Evolutionary conservation across 495 filamentous ascomycete genomes (phyloP), one percentile per base, ranked within the genome.

Genomic region (Lasiosphaeris hirsuta): DNA sequence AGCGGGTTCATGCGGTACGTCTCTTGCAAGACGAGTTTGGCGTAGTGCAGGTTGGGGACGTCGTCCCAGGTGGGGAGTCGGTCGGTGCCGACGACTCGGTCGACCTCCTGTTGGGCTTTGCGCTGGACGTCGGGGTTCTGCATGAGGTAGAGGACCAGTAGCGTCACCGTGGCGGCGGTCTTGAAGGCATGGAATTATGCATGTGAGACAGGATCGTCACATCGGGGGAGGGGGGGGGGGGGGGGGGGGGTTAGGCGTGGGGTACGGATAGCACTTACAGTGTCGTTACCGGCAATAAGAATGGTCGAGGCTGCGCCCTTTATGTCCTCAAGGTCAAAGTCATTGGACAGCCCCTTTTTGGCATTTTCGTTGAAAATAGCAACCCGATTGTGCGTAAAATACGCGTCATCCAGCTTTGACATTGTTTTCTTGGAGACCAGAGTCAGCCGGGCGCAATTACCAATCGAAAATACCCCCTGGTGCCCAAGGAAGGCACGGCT

Each of bases 1-100:
- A 85, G 72, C 8, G 84, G 84, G 41, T 80, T 73, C 81, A 85
- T 86, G 50, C 85, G 74, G 42, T 86, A 77, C 15, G 74, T 78
- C 63, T 88, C 85, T 43, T 84, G 81, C 15, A 84, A 74, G 5
- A 84, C 59, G 7, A 75, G 72, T 52, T 61, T 59, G 11, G 73
- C 71, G 63, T 86, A 86, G 1, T 75, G 79, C 3, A 87, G 69
- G 34, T 75, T 68, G 2, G 67, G 65, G 36, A 78, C 66, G 59
- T 86, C 83, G 7, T 70, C 66, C 63, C 78, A 81, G 17, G 63
- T 73, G 0, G 84, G 84, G 5, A 79, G 69, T 0, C 78, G 68
- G 43, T 74, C 69, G 2, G 52, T 34, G 1, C 81, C 79, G 3
- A 82, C 61, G 3, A 84, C 75, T 10, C 64, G 58, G 61, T 86